Conservation (phyloP, 2,329 filamentous ascomycete species). For the Stylonectria norvegica region DNA sequence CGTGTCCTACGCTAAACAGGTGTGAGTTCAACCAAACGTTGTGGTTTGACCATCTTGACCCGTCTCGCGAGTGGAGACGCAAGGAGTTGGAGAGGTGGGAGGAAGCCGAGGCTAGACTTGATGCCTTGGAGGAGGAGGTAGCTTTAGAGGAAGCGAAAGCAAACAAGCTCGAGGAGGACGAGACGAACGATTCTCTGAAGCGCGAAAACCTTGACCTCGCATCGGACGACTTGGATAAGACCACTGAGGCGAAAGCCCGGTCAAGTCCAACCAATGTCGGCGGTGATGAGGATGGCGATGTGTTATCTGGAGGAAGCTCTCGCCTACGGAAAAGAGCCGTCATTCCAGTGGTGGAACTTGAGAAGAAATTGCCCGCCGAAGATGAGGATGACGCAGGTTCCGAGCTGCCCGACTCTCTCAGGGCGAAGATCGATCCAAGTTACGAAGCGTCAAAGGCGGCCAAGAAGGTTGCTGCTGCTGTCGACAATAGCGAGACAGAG, state of each 20-base stretch:
- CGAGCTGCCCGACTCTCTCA: slow-evolving; percentile 32
- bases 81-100: slow-evolving; percentile 44
- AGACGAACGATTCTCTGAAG: background rate
- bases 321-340: too few relatives aligned
- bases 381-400: slow-evolving; percentile 23
- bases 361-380: background rate
- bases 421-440: slow-evolving; percentile 28
- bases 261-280: too few relatives aligned
- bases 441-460: slow-evolving; percentile 7
- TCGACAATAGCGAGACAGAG: slow-evolving; percentile 7
- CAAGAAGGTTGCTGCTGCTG: slow-evolving; percentile 9
- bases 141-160: slow-evolving; percentile 20
- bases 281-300: too few relatives aligned
- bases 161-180: background rate
- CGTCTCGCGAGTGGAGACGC: slow-evolving; percentile 41
- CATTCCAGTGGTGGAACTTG: too few relatives aligned
- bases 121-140: slow-evolving; percentile 31
- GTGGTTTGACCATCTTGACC: slow-evolving; percentile 50
- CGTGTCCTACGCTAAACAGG: slow-evolving; percentile 45
- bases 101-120: slow-evolving; percentile 38
- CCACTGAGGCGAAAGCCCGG: too few relatives aligned
- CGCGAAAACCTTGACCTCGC: background rate
- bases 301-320: too few relatives aligned
- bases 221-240: too few relatives aligned
- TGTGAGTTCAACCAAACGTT: slow-evolving; percentile 51